Evolutionary conservation across 306 rosid genomes (phyloP), one percentile per base, ranked within the genome.

Genomic region (Acacia melanoxylon): DNA sequence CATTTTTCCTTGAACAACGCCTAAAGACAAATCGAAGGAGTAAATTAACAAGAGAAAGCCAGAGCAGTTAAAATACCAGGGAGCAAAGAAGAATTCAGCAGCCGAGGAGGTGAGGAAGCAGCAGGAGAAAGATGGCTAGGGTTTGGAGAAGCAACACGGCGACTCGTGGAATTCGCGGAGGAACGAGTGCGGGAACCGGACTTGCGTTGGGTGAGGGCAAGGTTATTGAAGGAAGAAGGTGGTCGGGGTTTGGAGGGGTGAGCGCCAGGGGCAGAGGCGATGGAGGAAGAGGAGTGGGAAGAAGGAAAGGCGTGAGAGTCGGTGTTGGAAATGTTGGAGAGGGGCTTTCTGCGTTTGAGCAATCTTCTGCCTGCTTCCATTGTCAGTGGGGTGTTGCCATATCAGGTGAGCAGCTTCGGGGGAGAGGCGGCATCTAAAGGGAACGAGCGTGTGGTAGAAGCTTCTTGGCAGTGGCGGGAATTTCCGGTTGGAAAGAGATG

Each of bases 271-370:
- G 68, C 77, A 9, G 83, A 54, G 67, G 68, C 77, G 12, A 82
- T 45, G 12, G 90, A 88, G 0, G 87, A 68, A 6, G 93, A 70
- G 1, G 81, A 84, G 2, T 72, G 87, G 8, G 87, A 62, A 24
- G 89, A 80, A 70, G 78, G 4, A n/a, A 80, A 27, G 71, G 75
- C 6, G 67, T n/a, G 27, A 76, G 79, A 19, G 59, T 27, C 8
- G 75, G 79, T 81, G 84, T 89, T 92, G 77, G 93, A 86, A 74
- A 87, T 83, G 62, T 94, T 91, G 10, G 92, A 83, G 89, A 94
- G 94, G 29, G 95, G 88, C 74, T 84, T 86, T 73, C 91, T 87
- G 76, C 54, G 79, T 62, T 87, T 84, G 41, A 68, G 82, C 33
- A 49, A 76, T 79, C 67, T 81, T 82, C 71, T 76, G 41, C 68